phyloP scores from a whole-genome alignment of 306 rosid species.

The Vigna radiata region DNA sequence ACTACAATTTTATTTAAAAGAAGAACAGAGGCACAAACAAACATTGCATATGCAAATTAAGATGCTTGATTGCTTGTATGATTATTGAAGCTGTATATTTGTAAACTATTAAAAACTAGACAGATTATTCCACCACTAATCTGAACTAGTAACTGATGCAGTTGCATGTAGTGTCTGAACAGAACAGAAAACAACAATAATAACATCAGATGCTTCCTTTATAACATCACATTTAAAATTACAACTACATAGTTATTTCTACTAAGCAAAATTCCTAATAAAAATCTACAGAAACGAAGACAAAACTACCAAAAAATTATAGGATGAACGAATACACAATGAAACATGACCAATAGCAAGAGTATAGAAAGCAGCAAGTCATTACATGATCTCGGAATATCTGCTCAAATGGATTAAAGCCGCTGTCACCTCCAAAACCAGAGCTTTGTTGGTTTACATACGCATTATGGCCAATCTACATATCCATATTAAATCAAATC shows the following conservation, averaged over 20 bases:
- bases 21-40: conserved; percentile 12
- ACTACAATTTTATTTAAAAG: conserved; percentile 6
- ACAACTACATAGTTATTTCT: conserved; percentile 10
- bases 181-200: neutral
- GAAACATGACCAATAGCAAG: conserved; percentile 24
- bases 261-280: conserved; percentile 4
- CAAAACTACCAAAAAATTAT: neutral
- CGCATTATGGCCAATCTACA: conserved; percentile 86
- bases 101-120: neutral
- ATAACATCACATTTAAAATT: neutral
- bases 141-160: conserved; percentile 6
- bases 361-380: conserved; percentile 13
- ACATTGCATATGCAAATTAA: conserved; percentile 14
- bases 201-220: neutral
- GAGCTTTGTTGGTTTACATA: conserved; percentile 66
- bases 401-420: conserved; percentile 76
- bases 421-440: conserved; percentile 64
- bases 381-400: conserved; percentile 72
- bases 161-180: neutral
- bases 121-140: neutral
- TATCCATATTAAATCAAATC: conserved; percentile 33
- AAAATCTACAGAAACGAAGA: neutral
- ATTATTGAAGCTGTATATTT: conserved; percentile 17
- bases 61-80: neutral
- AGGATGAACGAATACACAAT: neutral